phyloP scores from a whole-genome alignment of 441 rosid genomes.

The Bruguiera hainesii region DNA sequence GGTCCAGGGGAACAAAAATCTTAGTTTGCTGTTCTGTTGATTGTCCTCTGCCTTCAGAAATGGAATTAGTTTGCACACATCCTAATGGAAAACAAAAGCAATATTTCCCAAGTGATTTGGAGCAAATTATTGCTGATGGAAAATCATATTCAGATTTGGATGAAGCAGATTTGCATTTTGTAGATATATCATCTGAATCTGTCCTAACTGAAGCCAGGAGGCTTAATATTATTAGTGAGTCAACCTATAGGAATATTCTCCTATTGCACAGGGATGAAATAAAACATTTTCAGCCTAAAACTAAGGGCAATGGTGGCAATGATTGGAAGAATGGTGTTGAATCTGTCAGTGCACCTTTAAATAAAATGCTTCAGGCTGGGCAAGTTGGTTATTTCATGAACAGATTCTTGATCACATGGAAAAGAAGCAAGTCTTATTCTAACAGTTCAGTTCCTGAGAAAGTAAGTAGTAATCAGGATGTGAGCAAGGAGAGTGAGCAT shows the following conservation, averaged over 20 bases:
- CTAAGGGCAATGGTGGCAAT: conserved; percentile 30
- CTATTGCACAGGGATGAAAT: conserved; percentile 63
- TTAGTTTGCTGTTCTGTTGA: conserved; percentile 75
- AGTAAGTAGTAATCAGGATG: conserved; percentile 16
- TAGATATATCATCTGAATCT: conserved; percentile 47
- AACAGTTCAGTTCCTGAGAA: conserved; percentile 20
- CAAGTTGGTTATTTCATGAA: conserved; percentile 63
- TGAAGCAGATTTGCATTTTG: conserved; percentile 43
- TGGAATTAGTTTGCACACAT: conserved; percentile 32
- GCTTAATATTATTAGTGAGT: conserved; percentile 58
- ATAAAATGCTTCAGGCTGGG: conserved; percentile 43
- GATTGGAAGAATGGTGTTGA: conserved; percentile 28
- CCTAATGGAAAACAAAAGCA: conserved; percentile 29
- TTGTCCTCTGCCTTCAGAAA: conserved; percentile 52
- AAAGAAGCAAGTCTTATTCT: conserved; percentile 21
- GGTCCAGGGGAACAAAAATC: conserved; percentile 75
- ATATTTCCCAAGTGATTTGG: conserved; percentile 26
- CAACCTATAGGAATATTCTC: conserved; percentile 46
- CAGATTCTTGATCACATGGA: conserved; percentile 72
- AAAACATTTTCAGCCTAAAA: conserved; percentile 47
- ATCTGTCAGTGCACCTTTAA: conserved; percentile 26
- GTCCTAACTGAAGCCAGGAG: conserved; percentile 62
- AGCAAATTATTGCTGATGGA: conserved; percentile 46
- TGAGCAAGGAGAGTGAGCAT: conserved; percentile 21
- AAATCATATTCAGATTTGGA: conserved; percentile 37